Evolutionary conservation across 495 filamentous ascomycete genomes (phyloP).

Genomic region (Cenococcum geophilum): DNA sequence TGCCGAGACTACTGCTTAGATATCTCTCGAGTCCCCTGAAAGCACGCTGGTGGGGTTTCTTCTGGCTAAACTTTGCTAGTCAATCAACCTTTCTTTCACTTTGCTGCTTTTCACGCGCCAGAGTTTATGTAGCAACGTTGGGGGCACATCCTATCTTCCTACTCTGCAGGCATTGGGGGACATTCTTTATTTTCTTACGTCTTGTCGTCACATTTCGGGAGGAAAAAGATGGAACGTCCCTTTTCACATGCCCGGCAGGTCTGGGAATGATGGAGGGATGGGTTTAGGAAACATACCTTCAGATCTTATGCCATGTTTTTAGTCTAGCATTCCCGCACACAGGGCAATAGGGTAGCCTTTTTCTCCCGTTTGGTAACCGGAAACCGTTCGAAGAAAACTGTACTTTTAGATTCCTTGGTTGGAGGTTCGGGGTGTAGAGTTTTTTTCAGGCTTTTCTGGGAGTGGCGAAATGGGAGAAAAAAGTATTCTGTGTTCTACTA

Average conservation of each 20-base stretch:
- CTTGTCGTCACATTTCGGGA: constrained; percentile 10
- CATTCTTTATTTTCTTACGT: constrained; percentile 24
- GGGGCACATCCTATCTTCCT: constrained; percentile 14
- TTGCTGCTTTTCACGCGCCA: constrained; percentile 6
- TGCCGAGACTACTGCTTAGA: constrained; percentile 27
- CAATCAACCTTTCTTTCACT: constrained; percentile 9
- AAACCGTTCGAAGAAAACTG: constrained; percentile 8
- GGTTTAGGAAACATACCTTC: constrained; percentile 12
- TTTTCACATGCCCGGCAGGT: constrained; percentile 17
- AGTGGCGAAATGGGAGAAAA: constrained; percentile 10
- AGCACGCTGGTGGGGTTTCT: constrained; percentile 3
- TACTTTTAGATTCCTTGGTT: constrained; percentile 15
- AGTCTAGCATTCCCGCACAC: constrained; percentile 27
- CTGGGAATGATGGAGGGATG: constrained; percentile 21
- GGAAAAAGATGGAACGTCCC: constrained; percentile 25
- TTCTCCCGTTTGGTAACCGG: constrained; percentile 8
- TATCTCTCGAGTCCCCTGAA: constrained; percentile 11
- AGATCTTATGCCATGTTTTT: constrained; percentile 19
- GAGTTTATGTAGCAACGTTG: constrained; percentile 14
- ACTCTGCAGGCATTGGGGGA: constrained; percentile 24
- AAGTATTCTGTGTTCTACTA: neutral
- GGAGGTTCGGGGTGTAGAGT: constrained; percentile 10
- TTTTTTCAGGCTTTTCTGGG: constrained; percentile 7
- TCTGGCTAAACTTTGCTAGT: constrained; percentile 9
- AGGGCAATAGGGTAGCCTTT: constrained; percentile 11